A percentile compares a stretch with the other conserved stretches of the same genome.
Evolutionary conservation across 495 filamentous ascomycete species (phyloP).

Genomic region (Aspergillus sclerotioniger): DNA sequence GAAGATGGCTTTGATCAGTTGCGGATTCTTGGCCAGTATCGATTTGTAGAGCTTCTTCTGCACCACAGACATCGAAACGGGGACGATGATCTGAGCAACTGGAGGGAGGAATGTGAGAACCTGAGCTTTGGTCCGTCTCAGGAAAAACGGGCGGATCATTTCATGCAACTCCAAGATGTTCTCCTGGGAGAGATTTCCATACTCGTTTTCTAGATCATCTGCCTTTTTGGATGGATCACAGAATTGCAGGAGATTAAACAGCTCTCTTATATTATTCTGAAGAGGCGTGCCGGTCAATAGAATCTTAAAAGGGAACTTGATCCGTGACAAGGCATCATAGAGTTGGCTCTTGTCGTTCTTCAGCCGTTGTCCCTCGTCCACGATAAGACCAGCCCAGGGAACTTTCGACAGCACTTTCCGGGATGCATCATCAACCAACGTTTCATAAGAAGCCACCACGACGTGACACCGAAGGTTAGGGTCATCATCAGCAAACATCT

Average conservation of each 20-base stretch:
- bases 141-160: constrained; percentile 79
- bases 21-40: constrained; percentile 83
- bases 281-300: constrained; percentile 88
- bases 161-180: constrained; percentile 79
- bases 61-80: constrained; percentile 85
- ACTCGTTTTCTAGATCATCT: constrained; percentile 68
- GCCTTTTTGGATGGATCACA: constrained; percentile 71
- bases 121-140: constrained; percentile 82
- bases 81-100: constrained; percentile 91
- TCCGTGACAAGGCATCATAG: constrained; percentile 66
- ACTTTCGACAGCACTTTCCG: constrained; percentile 60
- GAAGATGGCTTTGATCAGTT: constrained; percentile 86
- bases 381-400: constrained; percentile 83
- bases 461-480: constrained; percentile 77
- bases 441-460: constrained; percentile 92
- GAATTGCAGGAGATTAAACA: constrained; percentile 96
- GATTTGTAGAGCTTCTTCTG: constrained; percentile 95
- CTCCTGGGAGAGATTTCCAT: constrained; percentile 69
- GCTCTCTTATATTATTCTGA: constrained; percentile 90
- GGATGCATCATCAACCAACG: constrained; percentile 67
- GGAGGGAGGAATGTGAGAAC: constrained; percentile 88
- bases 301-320: constrained; percentile 76
- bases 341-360: constrained; percentile 88
- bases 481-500: constrained; percentile 70
- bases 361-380: constrained; percentile 94